Evolutionary conservation across 495 filamentous ascomycete genomes (phyloP), one percentile per base, ranked within the genome.

Genomic region (Bacidia gigantensis): DNA sequence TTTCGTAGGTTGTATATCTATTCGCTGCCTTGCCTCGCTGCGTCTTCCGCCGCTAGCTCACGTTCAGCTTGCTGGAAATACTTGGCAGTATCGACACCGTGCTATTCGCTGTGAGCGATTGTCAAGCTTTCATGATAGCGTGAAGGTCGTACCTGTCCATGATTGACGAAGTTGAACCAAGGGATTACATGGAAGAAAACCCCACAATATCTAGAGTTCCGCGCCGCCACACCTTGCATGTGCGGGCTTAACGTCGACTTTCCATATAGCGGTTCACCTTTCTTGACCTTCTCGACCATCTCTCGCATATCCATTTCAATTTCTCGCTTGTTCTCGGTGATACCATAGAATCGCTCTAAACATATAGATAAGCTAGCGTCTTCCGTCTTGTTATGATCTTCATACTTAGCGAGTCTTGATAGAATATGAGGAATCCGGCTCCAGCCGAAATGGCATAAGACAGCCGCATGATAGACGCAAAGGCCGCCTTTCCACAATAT

Each of bases 141-240:
- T 9, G 5, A 2, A 11, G 11, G 10, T 21, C 18, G 39, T 64
- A 82, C 81, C 68, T 83, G 87, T 59, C 80, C 83, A 70, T 98
- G 92, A 66, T 98, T 96, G 55, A 95, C 90, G 67, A 96, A 78
- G 72, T 98, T 98, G 73, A 93, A 86, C 92, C 87, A 95, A 18
- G 92, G 92, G 26, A 98, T 61, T 40, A 92, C 77, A 60, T 87
- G 82, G 43, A 84, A 68, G 61, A 87, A 93, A 17, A 92, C 72
- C 25, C 83, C 80, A 25, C 86, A 79, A 72, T 95, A 96, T 63
- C 92, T 75, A 29, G 89, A 95, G 69, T 97, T 95, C 54, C 92
- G 75, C 26, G 86, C 78, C 44, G 93, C 90, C 21, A 95, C 85
- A 47, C 92, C 93, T 70, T 98, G 92, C 72, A 95, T 81, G 66